Evolutionary conservation across 371 early-diverging fungal species (phyloP), one percentile per base, ranked within the genome.

Genomic region (Batkoa obscura): DNA sequence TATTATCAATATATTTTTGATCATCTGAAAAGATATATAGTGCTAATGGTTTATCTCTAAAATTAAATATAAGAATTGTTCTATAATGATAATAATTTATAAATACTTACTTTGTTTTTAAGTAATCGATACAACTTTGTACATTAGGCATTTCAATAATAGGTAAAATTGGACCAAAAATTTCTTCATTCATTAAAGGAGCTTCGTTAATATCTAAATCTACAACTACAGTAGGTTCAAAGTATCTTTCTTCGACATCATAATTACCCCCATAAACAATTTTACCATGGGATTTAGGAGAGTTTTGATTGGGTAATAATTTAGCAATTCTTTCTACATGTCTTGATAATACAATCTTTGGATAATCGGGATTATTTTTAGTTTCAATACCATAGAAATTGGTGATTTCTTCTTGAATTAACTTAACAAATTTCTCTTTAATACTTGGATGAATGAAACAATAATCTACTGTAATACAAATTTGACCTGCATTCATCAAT

Each of bases 141-240:
- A 83, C 55, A 32, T 69, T 68, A 4, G 78, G 73, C 49, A 80
- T 75, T 31, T 75, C 73, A 35, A 95, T 59, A 48, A 94, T 70
- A 5, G 91, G 91, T 60, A 95, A 68, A 45, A 94, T 62, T 2
- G 96, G 96, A 3, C 86, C 90, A 72, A 90, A 88, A 38, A 89
- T 64, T 58, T 89, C 88, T 31, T 80, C 75, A 37, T 71, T 58
- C 85, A 88, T 84, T 54, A 86, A 59, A 12, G 63, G 59, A 58
- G 64, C 67, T 34, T 73, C 71, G 13, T 71, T 58, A 64, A 39
- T 49, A 46, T 63, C 64, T 10, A 84, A 74, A n/a, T 77, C 68
- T 15, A 66, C 59, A 3, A 88, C 67, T 9, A 86, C 53, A 2
- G 81, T 81, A 8, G 86, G 85, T 3, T 78, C 72, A 43, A 88